Percentiles rank a stretch among this genome's conserved stretches.
Conservation (phyloP, 179 eudicot species). For the Vitellaria paradoxa region DNA sequence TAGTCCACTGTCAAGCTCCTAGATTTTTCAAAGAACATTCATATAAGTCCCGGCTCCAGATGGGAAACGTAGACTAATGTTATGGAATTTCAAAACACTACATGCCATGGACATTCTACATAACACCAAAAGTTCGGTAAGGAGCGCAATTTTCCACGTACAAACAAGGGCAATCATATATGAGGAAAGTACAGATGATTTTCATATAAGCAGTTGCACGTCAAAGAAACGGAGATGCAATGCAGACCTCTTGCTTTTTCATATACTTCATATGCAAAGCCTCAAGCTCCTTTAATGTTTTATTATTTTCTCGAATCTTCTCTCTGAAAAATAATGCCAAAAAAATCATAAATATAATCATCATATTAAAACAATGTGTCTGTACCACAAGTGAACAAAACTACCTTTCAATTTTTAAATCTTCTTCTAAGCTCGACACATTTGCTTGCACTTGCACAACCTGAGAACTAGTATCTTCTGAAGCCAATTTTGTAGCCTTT, state of each 20-base stretch:
- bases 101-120: not conserved
- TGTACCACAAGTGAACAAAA: not conserved
- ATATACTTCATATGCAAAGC: slow-evolving; percentile 63
- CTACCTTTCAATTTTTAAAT: slow-evolving; percentile 69
- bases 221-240: not conserved
- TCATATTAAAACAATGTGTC: not conserved
- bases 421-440: slow-evolving; percentile 63
- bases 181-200: not conserved
- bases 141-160: not conserved
- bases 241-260: slow-evolving; percentile 75
- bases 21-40: slow-evolving; percentile 21
- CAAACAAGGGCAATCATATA: not conserved
- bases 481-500: slow-evolving; percentile 74
- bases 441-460: slow-evolving; percentile 51
- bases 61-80: not conserved
- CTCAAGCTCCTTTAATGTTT: slow-evolving; percentile 79
- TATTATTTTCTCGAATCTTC: slow-evolving; percentile 60
- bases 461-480: slow-evolving; percentile 58
- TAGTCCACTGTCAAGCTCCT: slow-evolving; percentile 80
- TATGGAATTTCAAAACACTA: not conserved
- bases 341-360: not conserved
- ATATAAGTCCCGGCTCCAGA: not conserved
- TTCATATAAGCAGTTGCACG: not conserved
- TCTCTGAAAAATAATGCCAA: slow-evolving; percentile 46
- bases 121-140: not conserved